Percentiles rank a stretch among this genome's conserved stretches.
These are phyloP conservation scores for Naumovozyma baii DNA, from an alignment of 805 yeast species.

Conservation along the genomic window DNA sequence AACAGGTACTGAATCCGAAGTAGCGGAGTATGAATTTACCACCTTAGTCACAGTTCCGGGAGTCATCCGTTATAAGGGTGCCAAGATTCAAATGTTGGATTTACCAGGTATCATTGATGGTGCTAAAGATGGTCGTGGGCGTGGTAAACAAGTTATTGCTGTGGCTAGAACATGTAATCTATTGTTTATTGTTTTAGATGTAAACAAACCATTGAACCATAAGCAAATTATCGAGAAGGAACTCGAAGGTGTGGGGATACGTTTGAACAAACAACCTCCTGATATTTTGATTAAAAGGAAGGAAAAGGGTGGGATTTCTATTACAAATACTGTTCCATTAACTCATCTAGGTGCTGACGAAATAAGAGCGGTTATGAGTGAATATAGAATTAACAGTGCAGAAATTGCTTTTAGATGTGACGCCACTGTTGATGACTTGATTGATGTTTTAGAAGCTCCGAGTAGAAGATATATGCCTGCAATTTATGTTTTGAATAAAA, in stretches of 20 bases:
- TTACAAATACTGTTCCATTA: constrained; percentile 86
- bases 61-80: constrained; percentile 90
- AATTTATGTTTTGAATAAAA: constrained; percentile 86
- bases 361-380: constrained; percentile 91
- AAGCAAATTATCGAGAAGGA: constrained; percentile 91
- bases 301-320: constrained; percentile 91
- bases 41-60: constrained; percentile 97
- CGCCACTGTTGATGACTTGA: constrained; percentile 93
- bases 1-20: constrained; percentile 95
- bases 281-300: constrained; percentile 85
- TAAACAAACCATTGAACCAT: constrained; percentile 90
- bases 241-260: constrained; percentile 93
- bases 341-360: constrained; percentile 89
- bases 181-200: constrained; percentile 88
- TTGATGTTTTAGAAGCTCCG: constrained; percentile 85
- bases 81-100: constrained; percentile 92
- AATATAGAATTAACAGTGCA: constrained; percentile 90
- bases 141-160: constrained; percentile 95
- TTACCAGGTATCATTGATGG: constrained; percentile 87
- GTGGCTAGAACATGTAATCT: constrained; percentile 97
- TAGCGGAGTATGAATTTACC: constrained; percentile 96
- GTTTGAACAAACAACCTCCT: constrained; percentile 87
- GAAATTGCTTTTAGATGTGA: constrained; percentile 95
- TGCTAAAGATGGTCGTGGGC: constrained; percentile 84
- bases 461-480: constrained; percentile 94